Conservation (phyloP, 768 basidiomycete genomes). For the Lyophyllum decastes region DNA sequence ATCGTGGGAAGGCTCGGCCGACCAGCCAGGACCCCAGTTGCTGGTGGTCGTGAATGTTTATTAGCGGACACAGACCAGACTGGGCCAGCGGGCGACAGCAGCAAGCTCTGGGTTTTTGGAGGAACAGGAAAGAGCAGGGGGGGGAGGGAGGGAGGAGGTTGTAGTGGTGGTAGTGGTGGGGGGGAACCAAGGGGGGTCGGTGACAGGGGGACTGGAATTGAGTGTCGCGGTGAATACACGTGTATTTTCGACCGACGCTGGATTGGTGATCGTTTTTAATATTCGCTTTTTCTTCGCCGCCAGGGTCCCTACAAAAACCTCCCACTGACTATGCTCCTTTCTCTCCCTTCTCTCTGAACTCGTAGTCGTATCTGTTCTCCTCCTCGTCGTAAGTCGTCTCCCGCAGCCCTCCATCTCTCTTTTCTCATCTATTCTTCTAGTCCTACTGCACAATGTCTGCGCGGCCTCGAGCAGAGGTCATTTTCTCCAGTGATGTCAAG, state of each 20-base stretch:
- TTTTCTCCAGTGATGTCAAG: slow-evolving; percentile 77
- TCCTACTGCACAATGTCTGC: slow-evolving; percentile 26
- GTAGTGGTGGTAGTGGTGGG: too few species aligned
- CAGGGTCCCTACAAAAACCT: slow-evolving; percentile 54
- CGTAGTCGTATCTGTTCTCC: slow-evolving; percentile 19
- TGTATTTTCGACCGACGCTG: slow-evolving; percentile 71
- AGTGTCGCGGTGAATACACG: slow-evolving; percentile 70
- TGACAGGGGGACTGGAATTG: slow-evolving; percentile 33
- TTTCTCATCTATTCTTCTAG: slow-evolving; percentile 1
- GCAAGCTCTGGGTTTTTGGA: neutral
- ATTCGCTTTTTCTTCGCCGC: slow-evolving; percentile 53
- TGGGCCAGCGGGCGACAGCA: neutral
- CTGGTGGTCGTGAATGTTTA: neutral
- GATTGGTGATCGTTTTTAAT: slow-evolving; percentile 45
- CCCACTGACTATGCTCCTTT: slow-evolving; percentile 29
- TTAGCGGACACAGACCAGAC: neutral
- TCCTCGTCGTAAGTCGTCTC: slow-evolving; percentile 7
- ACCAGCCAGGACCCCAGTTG: slow-evolving; percentile 6
- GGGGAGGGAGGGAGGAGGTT: slow-evolving; percentile 10
- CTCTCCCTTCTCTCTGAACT: slow-evolving; percentile 27
- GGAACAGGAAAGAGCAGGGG: slow-evolving; percentile 1
- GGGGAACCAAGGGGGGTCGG: slow-evolving; percentile 11
- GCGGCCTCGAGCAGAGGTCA: slow-evolving; percentile 52
- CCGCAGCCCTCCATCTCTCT: neutral
- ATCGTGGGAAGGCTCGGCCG: slow-evolving; percentile 9